Base-by-base conservation (phyloP, 257 asterid genomes). In the Verbena officinalis region DNA sequence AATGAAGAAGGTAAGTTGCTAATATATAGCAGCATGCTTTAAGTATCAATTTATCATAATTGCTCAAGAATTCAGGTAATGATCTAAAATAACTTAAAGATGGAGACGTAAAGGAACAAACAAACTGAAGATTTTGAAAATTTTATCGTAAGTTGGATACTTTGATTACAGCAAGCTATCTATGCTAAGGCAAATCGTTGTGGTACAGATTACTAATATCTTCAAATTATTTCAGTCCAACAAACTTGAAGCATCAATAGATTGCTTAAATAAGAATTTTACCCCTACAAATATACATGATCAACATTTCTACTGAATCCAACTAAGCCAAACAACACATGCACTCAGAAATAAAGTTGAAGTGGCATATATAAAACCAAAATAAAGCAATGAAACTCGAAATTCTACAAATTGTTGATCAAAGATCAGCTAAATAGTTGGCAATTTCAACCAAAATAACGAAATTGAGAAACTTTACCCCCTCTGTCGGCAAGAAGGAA, bases 401-500 rank as follows among this genome's bases (percentile, higher is more conserved):
- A 43, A 9, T 12, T 48, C 40, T 11, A n/a, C 34, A 10, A 50
- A 31, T 30, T 44, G 21, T 15, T 44, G 46, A 33, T 19, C 4
- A 16, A 43, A 48, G 62, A n/a, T 13, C 9, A 55, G 5, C 2
- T 5, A 2, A 2, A 27, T 2, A 5, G 38, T 19, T 17, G 39
- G 17, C 40, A 36, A 61, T 38, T 54, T 7, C 50, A 65, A 49
- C 6, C 9, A 15, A 45, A 13, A 53, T 3, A 4, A 30, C 10
- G 10, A 55, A 61, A 34, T 21, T 11, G 7, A 61, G 50, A 67
- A 45, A 55, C 8, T 43, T 65, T 77, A 93, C 99, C 97, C 70
- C 99, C 99, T 51, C 99, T 83, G 73, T 93, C 97, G 55, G 70
- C 88, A 21, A 93, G 96, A 74, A 93, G 85, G 72, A 93, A 93